phyloP scores from a whole-genome alignment of 2,329 filamentous ascomycete species.

The Fusarium citri region DNA sequence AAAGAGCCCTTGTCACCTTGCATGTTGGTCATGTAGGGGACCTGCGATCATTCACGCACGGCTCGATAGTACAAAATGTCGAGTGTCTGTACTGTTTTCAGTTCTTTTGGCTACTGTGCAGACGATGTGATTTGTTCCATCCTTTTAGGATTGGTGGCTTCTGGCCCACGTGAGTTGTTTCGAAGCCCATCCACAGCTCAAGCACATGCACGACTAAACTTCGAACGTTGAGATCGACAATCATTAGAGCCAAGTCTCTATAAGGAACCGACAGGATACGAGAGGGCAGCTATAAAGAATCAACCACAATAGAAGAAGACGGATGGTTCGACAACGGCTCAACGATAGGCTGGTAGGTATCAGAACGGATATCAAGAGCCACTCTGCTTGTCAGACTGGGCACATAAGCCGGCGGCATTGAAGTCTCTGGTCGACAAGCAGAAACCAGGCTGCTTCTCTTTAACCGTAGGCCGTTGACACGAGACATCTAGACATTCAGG shows the following conservation, averaged over 20 bases:
- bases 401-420: neutral
- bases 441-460: neutral
- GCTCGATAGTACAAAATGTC: conserved; percentile 4
- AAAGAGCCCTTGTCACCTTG: conserved; percentile 4
- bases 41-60: conserved; percentile 12
- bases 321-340: neutral
- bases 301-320: neutral
- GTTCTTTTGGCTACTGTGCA: conserved; percentile 11
- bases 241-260: neutral
- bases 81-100: neutral
- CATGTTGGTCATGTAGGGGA: conserved; percentile 1
- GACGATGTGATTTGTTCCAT: conserved; percentile 6
- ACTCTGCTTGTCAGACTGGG: neutral
- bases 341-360: neutral
- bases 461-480: neutral
- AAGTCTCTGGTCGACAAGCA: neutral
- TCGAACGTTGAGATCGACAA: conserved; percentile 11
- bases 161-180: conserved; percentile 31
- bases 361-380: conserved; percentile 7
- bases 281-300: neutral
- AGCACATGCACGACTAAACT: conserved; percentile 21
- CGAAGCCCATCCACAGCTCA: conserved; percentile 13
- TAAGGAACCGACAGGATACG: neutral
- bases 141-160: conserved; percentile 25
- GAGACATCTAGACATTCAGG: neutral